These are phyloP conservation scores for Claviceps paspali DNA, from an alignment of 2,329 filamentous ascomycete species.

Conservation along the genomic window DNA sequence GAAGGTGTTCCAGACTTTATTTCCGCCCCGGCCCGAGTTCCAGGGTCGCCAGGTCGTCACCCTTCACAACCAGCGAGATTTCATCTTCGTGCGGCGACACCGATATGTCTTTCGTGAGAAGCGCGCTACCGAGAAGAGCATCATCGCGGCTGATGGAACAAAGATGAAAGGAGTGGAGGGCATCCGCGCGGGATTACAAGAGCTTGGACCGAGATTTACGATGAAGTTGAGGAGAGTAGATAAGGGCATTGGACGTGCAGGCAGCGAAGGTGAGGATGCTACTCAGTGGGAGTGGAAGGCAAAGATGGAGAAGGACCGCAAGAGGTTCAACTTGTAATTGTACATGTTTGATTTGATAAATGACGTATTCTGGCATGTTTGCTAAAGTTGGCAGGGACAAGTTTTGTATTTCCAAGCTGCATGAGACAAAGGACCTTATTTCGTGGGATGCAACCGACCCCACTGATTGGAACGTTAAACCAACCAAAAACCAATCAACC, in stretches of 20 bases:
- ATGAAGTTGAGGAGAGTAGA: conserved; percentile 84
- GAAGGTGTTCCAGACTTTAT: conserved; percentile 50
- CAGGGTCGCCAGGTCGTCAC: conserved; percentile 82
- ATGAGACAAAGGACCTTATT: no score
- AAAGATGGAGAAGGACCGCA: conserved; percentile 85
- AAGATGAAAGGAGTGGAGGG: conserved; percentile 72
- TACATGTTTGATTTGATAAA: background rate
- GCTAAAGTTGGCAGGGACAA: no score
- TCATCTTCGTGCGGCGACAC: conserved; percentile 83
- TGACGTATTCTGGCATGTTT: background rate
- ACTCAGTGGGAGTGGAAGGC: conserved; percentile 96
- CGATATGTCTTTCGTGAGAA: conserved; percentile 90
- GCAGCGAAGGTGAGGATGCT: conserved; percentile 54
- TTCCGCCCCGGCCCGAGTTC: conserved; percentile 66
- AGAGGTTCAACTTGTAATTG: conserved; percentile 72
- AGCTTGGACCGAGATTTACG: conserved; percentile 60
- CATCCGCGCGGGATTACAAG: conserved; percentile 76
- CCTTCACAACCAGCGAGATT: conserved; percentile 88
- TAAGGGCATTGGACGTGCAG: conserved; percentile 62
- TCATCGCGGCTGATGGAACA: conserved; percentile 68
- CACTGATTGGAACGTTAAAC: no score
- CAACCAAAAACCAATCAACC: no score
- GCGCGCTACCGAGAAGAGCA: conserved; percentile 70
- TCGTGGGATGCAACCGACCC: no score
- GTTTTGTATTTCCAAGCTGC: no score